Evolutionary conservation across 495 filamentous ascomycete species (phyloP), one percentile per base, ranked within the genome.

Genomic region (Penicillium atrosanguineum): DNA sequence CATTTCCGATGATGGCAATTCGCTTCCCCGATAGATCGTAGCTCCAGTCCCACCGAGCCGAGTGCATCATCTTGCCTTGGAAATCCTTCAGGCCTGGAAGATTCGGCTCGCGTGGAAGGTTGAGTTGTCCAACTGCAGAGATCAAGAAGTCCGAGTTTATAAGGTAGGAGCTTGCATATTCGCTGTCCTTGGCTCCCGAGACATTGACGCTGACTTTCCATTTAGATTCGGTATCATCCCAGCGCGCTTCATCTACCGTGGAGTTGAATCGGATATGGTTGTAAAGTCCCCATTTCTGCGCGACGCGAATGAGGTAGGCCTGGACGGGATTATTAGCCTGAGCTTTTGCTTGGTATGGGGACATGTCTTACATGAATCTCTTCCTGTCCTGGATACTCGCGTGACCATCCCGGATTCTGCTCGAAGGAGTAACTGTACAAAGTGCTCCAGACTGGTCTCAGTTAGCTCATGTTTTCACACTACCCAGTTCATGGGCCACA

Each of bases 371-470:
- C 71, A 45, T 79, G 74, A 23, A 87, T 82, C 60, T 87, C 86
- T 44, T 76, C 74, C 48, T 86, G 83, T 0, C 83, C 83, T 0
- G 85, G 80, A 57, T 86, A 87, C 37, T 86, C 78, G 26, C 79
- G 69, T 5, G 82, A 79, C 85, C 86, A 88, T 59, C 78, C 65
- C 9, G 82, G 72, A 25, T 84, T 85, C 12, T 85, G 83, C 26
- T 84, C 85, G 55, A 87, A 88, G 5, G 81, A 80, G 60, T 82
- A 87, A 53, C 82, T 85, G 65, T 88, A 89, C 11, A 81, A 57
- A 1, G 68, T 44, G 44, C 75, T 77, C 65, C 69, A 72, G 11
- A 81, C 74, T 76, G 49, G 9, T 28, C 4, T 20, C 7, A 12
- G 28, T 52, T 15, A 52, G 31, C 15, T 52, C n/a, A 11, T 34